A percentile compares a stretch with the other conserved stretches of the same genome.
Conservation (phyloP, 2,329 filamentous ascomycete genomes). For the Neoscytalidium dimidiatum region DNA sequence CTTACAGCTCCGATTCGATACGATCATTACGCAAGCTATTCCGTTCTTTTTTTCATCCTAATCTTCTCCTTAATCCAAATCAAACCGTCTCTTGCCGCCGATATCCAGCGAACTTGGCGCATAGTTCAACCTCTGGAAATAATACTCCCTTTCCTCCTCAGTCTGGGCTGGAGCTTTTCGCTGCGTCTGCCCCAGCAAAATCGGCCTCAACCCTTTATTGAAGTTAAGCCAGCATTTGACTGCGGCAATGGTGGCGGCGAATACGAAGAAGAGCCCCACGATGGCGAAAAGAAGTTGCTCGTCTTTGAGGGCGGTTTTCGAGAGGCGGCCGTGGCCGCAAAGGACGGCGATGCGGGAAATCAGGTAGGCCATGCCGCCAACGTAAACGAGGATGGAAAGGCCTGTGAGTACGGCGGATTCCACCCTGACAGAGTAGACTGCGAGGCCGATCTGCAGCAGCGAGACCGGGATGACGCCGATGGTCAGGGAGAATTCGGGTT, state of each 20-base stretch:
- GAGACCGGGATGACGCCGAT: conserved; percentile 27
- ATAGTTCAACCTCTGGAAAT: background rate
- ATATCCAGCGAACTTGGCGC: background rate
- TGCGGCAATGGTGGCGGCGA: conserved; percentile 19
- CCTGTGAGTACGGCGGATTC: conserved; percentile 23
- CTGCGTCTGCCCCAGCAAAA: conserved; percentile 21
- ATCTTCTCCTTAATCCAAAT: background rate
- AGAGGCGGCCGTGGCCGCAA: conserved; percentile 12
- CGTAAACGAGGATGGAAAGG: conserved; percentile 23
- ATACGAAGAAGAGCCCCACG: conserved; percentile 16
- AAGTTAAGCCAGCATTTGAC: conserved; percentile 28
- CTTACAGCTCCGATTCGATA: no score
- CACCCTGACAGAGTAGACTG: conserved; percentile 23
- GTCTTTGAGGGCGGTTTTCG: conserved; percentile 24
- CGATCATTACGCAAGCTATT: no score
- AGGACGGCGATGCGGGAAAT: conserved; percentile 26
- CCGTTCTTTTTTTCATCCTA: no score
- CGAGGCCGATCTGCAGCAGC: conserved; percentile 20
- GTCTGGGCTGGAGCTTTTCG: background rate
- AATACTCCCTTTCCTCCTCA: background rate
- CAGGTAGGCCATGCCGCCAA: conserved; percentile 25
- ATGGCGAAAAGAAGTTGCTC: conserved; percentile 27
- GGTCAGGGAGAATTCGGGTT: conserved; percentile 28
- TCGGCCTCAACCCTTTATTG: conserved; percentile 26
- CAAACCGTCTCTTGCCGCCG: background rate